Evolutionary conservation across 2,329 filamentous ascomycete genomes (phyloP).

Genomic region (Nigrograna mackinnonii): DNA sequence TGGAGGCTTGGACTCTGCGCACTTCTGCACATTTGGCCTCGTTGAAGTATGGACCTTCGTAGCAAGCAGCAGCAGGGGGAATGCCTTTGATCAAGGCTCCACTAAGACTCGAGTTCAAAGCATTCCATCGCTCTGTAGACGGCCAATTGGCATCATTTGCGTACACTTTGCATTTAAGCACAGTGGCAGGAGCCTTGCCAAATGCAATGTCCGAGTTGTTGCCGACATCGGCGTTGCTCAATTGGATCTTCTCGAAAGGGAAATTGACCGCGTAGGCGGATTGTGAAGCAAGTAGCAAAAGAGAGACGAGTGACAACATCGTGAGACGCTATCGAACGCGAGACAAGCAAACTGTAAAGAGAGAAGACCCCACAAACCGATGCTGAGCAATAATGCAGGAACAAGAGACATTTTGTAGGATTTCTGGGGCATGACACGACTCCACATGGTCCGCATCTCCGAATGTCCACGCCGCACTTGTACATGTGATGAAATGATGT

Average conservation of each 20-base stretch:
- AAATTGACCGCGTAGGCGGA: slow-evolving; percentile 23
- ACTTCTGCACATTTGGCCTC: slow-evolving; percentile 16
- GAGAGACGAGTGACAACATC: slow-evolving; percentile 8
- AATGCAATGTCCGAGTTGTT: slow-evolving; percentile 26
- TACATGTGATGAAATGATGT: too few species aligned
- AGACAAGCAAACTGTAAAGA: too few species aligned
- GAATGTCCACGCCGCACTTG: too few species aligned
- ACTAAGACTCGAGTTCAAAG: slow-evolving; percentile 23
- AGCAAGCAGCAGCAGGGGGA: slow-evolving; percentile 31
- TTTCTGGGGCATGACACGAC: too few species aligned
- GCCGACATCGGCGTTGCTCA: slow-evolving; percentile 20
- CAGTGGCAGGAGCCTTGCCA: slow-evolving; percentile 10
- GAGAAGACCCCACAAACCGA: too few species aligned
- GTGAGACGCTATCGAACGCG: too few species aligned
- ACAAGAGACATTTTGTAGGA: too few species aligned
- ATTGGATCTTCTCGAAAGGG: slow-evolving; percentile 22
- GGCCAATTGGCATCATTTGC: slow-evolving; percentile 29
- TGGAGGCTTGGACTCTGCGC: slow-evolving; percentile 10
- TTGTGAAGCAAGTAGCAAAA: slow-evolving; percentile 5
- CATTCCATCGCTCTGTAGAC: slow-evolving; percentile 19
- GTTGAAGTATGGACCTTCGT: slow-evolving; percentile 22
- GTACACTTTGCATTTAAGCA: slow-evolving; percentile 24
- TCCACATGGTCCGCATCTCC: too few species aligned
- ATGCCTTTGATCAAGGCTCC: slow-evolving; percentile 25
- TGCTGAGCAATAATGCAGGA: too few species aligned